phyloP scores from a whole-genome alignment of 1,284 basidiomycete genomes.

The Puccinia triticina region DNA sequence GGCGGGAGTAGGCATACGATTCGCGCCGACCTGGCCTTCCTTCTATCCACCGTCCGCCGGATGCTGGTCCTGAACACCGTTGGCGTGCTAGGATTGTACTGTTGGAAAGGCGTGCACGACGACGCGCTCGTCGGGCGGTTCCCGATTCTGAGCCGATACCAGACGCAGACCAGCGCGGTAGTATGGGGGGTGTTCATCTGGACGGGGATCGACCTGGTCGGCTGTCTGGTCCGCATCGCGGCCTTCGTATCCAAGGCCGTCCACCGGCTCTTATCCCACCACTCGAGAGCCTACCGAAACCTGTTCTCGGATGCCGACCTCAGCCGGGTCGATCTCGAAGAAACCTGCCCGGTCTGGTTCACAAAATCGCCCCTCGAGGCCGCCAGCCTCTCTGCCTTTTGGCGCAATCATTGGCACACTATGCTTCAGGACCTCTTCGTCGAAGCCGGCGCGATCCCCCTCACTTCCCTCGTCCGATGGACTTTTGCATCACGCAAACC shows the following conservation, averaged over 20 bases:
- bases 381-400: conserved; percentile 20
- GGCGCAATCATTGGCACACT: conserved; percentile 33
- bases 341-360: neutral
- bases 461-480: neutral
- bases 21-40: conserved; percentile 48
- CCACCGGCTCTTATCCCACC: neutral
- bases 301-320: neutral
- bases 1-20: conserved; percentile 6
- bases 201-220: neutral
- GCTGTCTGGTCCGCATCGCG: neutral
- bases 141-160: neutral
- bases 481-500: neutral
- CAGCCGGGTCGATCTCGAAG: neutral
- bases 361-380: neutral
- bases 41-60: neutral
- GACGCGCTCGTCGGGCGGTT: neutral
- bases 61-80: conserved; percentile 54
- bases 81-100: conserved; percentile 28
- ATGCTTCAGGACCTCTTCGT: conserved; percentile 20
- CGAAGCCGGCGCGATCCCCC: conserved; percentile 16
- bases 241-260: neutral
- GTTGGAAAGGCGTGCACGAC: neutral
- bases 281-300: neutral
- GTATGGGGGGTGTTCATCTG: neutral
- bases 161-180: neutral